These are phyloP conservation scores for Dorcoceras hygrometricum DNA, from an alignment of 257 asterid genomes.

Conservation along the genomic window DNA sequence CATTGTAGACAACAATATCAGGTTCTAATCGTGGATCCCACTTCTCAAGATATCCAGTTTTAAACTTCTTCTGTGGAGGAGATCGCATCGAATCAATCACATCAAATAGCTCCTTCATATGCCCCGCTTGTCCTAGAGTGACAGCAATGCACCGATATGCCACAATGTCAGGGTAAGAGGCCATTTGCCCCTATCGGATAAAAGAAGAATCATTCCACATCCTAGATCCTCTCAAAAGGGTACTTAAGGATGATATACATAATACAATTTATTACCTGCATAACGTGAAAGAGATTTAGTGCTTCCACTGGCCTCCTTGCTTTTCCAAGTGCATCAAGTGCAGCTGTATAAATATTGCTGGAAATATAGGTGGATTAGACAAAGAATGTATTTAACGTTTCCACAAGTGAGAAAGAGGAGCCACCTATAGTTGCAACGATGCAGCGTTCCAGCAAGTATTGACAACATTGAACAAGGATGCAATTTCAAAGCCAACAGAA, in stretches of 20 bases:
- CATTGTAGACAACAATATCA: constrained; percentile 70
- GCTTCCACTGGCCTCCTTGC: constrained; percentile 96
- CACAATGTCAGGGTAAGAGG: constrained; percentile 81
- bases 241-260: constrained; percentile 16
- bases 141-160: constrained; percentile 86
- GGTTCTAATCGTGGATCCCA: constrained; percentile 96
- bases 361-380: constrained; percentile 16
- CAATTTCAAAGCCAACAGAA: constrained; percentile 9
- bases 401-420: background rate
- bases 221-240: constrained; percentile 9
- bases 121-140: constrained; percentile 98
- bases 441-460: background rate
- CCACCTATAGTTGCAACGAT: background rate
- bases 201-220: constrained; percentile 19
- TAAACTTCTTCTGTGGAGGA: constrained; percentile 84
- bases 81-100: constrained; percentile 88
- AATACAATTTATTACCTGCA: constrained; percentile 60
- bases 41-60: constrained; percentile 57
- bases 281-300: constrained; percentile 65
- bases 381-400: background rate
- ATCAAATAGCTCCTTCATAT: constrained; percentile 87
- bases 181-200: constrained; percentile 57
- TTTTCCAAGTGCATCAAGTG: constrained; percentile 83
- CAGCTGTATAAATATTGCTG: constrained; percentile 78
- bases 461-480: background rate